phyloP scores from a whole-genome alignment of 192 early-diverging fungal genomes.

The Chytriomyces sp. region DNA sequence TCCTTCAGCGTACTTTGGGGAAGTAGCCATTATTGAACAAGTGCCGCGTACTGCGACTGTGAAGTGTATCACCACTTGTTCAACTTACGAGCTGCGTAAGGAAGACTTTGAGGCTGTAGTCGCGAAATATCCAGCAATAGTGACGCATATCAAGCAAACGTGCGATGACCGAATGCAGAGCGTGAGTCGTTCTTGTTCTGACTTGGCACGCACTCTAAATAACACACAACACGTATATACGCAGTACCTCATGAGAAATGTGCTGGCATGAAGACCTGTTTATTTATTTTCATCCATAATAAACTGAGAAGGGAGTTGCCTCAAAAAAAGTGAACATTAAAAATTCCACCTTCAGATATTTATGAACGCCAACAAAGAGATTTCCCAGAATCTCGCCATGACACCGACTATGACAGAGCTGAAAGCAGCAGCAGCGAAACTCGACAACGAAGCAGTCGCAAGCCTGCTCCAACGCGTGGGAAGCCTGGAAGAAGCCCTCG shows the following conservation, averaged over 20 bases:
- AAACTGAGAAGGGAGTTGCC: not conserved
- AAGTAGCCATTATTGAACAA: conserved; percentile 58
- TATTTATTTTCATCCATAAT: not conserved
- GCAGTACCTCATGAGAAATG: conserved; percentile 50
- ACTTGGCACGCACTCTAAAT: not conserved
- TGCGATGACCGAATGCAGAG: conserved; percentile 49
- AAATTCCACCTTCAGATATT: not conserved
- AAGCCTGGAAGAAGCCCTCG: not conserved
- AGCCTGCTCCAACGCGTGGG: not conserved
- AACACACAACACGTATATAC: not conserved
- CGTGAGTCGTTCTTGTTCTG: not conserved
- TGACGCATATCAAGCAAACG: conserved; percentile 45
- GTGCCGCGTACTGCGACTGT: conserved; percentile 52
- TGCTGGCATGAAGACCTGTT: conserved; percentile 33
- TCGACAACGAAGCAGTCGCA: not conserved
- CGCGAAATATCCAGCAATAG: conserved; percentile 44
- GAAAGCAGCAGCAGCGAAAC: not conserved
- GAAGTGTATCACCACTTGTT: conserved; percentile 39
- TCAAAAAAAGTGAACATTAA: too few relatives aligned
- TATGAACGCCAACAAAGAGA: not conserved
- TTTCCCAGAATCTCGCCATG: not conserved
- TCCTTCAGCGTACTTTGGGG: conserved; percentile 54
- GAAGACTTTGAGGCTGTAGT: conserved; percentile 44
- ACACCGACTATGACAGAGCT: not conserved
- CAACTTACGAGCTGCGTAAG: conserved; percentile 44